Evolutionary conservation across 306 rosid genomes (phyloP), one percentile per base, ranked within the genome.

Genomic region (Cucurbita ficifolia): DNA sequence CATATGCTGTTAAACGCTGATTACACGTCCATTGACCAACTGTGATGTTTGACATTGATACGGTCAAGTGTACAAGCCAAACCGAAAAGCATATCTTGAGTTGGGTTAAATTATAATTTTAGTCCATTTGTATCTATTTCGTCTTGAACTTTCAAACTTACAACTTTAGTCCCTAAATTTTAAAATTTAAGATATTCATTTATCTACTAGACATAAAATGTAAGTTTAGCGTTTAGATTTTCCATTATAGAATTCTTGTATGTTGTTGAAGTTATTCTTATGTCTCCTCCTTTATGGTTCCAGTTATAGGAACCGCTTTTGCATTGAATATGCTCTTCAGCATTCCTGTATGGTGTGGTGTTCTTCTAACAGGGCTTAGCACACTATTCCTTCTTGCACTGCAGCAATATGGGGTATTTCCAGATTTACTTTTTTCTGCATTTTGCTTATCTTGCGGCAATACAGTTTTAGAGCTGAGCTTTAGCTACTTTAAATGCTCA

Each of bases 341-440:
- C 22, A 78, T 86, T 69, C 90, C 90, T 10, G 0, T 86, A 54
- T 86, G 90, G 90, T 72, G 79, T 22, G 90, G 90, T 1, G 90
- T 83, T 72, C 86, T 83, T 74, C 78, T 86, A 70, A 86, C 90
- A 10, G 87, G 90, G 59, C 73, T 86, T 45, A 86, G 87, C 76
- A 86, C 87, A 35, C 77, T 86, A 68, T 17, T 83, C 63, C 83
- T 56, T 81, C 85, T 88, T 50, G 83, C 85, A 36, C 81, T 94
- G 78, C 99, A 94, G 65, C 99, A 94, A 77, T 94, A 91, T 84
- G 99, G 99, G 96, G 99, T 91, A 89, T 8, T 76, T 70, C 5
- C 18, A 69, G 43, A 76, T 74, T 68, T 73, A 65, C 24, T n/a
- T 51, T 40, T 61, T 67, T n/a, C 5, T 9, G 59, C 7, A 78